A percentile compares a stretch with the other conserved stretches of the same genome.
These are phyloP conservation scores for Pythium apleroticum DNA, from an alignment of 352 stramenopile species.

Conservation along the genomic window DNA sequence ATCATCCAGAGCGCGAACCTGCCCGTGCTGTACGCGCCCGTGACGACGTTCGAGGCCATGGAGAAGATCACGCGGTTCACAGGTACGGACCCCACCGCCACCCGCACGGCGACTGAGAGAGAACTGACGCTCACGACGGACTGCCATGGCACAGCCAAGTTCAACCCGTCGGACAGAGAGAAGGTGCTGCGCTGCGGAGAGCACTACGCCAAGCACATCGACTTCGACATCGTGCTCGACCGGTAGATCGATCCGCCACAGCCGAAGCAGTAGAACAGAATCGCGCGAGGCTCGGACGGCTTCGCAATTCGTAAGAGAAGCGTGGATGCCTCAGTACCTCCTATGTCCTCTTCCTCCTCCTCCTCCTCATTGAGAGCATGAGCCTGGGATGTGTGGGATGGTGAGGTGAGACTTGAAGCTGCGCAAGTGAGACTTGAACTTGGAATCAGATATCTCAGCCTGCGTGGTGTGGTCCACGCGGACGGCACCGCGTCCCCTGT, in stretches of 20 bases:
- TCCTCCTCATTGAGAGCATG: too few relatives aligned
- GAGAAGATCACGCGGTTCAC: slow-evolving; percentile 81
- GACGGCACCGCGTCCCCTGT: not conserved
- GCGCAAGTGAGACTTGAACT: not conserved
- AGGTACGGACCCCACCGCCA: slow-evolving; percentile 33
- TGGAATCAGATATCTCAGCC: not conserved
- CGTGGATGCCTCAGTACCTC: too few relatives aligned
- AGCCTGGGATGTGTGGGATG: too few relatives aligned
- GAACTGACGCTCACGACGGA: not conserved
- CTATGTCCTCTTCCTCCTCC: too few relatives aligned
- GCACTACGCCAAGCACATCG: slow-evolving; percentile 83
- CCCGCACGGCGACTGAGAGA: not conserved
- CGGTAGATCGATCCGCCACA: slow-evolving; percentile 20
- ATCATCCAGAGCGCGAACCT: slow-evolving; percentile 61
- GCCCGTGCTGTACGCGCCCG: slow-evolving; percentile 75
- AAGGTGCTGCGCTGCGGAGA: slow-evolving; percentile 80
- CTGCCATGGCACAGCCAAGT: slow-evolving; percentile 67
- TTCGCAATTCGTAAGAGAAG: not conserved
- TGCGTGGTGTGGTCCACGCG: slow-evolving; percentile 7
- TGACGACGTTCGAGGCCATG: slow-evolving; percentile 81
- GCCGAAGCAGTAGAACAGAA: not conserved
- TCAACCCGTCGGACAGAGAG: slow-evolving; percentile 79
- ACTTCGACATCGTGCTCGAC: slow-evolving; percentile 77
- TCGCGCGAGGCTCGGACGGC: too few relatives aligned
- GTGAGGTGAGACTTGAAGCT: too few relatives aligned